A percentile compares a stretch with the other conserved stretches of the same genome.
These are phyloP conservation scores for Sindora glabra DNA, from an alignment of 306 rosid species.

Conservation along the genomic window DNA sequence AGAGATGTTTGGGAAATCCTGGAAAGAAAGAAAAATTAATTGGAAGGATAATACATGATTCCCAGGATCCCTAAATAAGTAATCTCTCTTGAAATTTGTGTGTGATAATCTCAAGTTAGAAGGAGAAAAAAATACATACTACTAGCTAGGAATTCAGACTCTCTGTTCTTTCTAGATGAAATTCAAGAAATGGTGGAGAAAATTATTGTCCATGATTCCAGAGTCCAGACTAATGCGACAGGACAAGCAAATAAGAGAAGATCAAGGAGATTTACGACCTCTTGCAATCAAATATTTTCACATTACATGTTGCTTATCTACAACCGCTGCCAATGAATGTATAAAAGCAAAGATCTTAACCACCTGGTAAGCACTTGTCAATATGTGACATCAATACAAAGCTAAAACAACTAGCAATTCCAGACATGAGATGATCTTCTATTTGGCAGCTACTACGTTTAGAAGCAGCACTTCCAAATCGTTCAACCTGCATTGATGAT, in stretches of 20 bases:
- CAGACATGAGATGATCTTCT: conserved; percentile 8
- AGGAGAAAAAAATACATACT: not conserved
- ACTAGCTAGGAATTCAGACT: not conserved
- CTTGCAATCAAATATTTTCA: conserved; percentile 19
- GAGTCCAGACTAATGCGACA: not conserved
- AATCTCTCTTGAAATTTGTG: too few relatives aligned
- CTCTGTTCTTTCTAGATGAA: not conserved
- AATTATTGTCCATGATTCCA: not conserved
- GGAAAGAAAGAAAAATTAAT: too few relatives aligned
- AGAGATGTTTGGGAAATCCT: too few relatives aligned
- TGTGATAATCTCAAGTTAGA: not conserved
- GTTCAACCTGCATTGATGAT: conserved; percentile 55
- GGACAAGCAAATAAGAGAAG: not conserved
- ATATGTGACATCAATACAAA: too few relatives aligned
- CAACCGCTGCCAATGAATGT: not conserved
- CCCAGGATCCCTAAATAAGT: not conserved
- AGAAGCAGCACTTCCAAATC: conserved; percentile 68
- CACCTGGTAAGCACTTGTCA: not conserved
- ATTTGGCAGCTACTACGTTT: conserved; percentile 51
- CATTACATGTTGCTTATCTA: conserved; percentile 4
- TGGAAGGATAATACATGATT: too few relatives aligned
- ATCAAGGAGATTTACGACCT: conserved; percentile 1
- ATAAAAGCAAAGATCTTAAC: not conserved
- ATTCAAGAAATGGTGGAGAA: not conserved
- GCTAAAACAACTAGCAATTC: not conserved